Base-by-base conservation (phyloP, 2,329 filamentous ascomycete species). In the Davidsoniella australis region DNA sequence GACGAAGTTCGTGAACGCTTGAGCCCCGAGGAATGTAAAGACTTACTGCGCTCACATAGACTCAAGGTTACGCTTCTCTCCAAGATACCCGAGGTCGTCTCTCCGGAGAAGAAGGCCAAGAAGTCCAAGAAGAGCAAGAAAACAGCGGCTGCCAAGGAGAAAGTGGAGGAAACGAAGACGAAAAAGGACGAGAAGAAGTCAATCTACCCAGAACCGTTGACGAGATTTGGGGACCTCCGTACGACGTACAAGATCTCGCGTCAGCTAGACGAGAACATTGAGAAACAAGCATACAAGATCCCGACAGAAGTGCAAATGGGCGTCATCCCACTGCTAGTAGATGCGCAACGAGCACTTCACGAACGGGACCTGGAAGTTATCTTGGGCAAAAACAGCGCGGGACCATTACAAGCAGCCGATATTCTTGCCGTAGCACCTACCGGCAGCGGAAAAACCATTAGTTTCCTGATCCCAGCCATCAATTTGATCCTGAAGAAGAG, bases 301-400 rank as follows among this genome's bases (percentile, higher is more conserved):
- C 91, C 91, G 10, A 98, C 91, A 0, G 89, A 96, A 64, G 88
- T 98, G 10, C 91, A 98, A 62, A 75, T 96, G 63, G 88, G 77
- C 3, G 82, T 80, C 58, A 64, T 98, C 55, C 89, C 91, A 24
- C 64, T 96, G 42, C 67, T 96, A 36, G 66, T 96, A 26, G 64
- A 70, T 14, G 70, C 75, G 0, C 66, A 70, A 54, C 66, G 63
- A 50, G 73, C 73, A 0, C 63, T 78, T 26, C 62, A 62, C 7
- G 44, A 38, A 5, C 29, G 24, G 10, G 36, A 42, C 12, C 26
- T 26, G 24, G 41, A 17, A 17, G 39, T 16, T 4, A 29, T 51
- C n/a, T 26, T 26, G 14, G 57, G 48, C 2, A 49, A 58, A 12
- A 54, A 60, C 24, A 55, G 56, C 5, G 54, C 57, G 45, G 63